A percentile compares a stretch with the other conserved stretches of the same genome.
These are phyloP conservation scores for Novymonas esmeraldas DNA, from an alignment of 208 protist genomes.

Conservation along the genomic window DNA sequence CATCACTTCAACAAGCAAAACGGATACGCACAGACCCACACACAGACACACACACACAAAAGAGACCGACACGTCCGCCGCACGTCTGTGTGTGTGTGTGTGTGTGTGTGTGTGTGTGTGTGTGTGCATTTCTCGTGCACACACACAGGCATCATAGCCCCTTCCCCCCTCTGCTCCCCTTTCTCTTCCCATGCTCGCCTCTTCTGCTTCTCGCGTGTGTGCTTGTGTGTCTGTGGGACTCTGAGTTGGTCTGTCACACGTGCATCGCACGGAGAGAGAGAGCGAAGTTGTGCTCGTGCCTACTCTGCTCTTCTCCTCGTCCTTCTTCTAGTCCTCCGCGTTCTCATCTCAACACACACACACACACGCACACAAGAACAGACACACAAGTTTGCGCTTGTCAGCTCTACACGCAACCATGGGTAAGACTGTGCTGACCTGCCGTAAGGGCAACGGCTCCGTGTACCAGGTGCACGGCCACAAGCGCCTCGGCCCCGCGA, in stretches of 20 bases:
- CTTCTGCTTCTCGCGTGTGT: background rate
- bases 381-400: background rate
- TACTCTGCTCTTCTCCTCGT: background rate
- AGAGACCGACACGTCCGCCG: no score
- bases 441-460: conserved; percentile 95
- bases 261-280: no score
- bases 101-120: background rate
- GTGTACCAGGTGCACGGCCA: conserved; percentile 94
- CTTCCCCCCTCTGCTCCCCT: background rate
- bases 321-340: background rate
- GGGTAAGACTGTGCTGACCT: conserved; percentile 89
- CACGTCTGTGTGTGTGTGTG: background rate
- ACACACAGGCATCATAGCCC: background rate
- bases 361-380: no score
- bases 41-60: no score
- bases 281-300: no score
- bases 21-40: no score
- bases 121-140: background rate
- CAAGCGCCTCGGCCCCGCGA: conserved; percentile 95
- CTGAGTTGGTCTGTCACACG: background rate
- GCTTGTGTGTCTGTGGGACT: background rate
- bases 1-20: no score
- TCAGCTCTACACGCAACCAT: conserved; percentile 33
- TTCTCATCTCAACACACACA: background rate
- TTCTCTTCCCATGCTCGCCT: background rate